Evolutionary conservation across 192 early-diverging fungal species (phyloP).

Genomic region (Gigaspora rosea): DNA sequence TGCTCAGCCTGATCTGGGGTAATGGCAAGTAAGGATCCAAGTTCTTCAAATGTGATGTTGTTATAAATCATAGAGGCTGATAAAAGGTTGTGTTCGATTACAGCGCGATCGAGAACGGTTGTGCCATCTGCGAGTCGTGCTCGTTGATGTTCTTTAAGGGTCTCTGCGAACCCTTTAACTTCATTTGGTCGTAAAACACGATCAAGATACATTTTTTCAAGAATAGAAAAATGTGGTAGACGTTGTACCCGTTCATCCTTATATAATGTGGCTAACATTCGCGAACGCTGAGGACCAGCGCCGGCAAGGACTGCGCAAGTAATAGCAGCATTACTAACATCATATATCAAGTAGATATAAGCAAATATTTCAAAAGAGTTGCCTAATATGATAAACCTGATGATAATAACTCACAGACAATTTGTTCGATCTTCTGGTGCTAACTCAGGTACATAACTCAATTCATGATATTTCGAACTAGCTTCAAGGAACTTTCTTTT

Average conservation of each 20-base stretch:
- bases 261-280: slow-evolving; percentile 85
- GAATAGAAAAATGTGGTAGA: slow-evolving; percentile 70
- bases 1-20: slow-evolving; percentile 81
- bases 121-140: slow-evolving; percentile 73
- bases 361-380: neutral
- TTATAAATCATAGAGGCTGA: slow-evolving; percentile 89
- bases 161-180: slow-evolving; percentile 75
- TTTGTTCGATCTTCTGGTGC: slow-evolving; percentile 61
- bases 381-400: neutral
- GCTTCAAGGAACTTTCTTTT: slow-evolving; percentile 87
- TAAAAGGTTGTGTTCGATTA: slow-evolving; percentile 93
- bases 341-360: neutral
- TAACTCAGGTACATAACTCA: slow-evolving; percentile 71
- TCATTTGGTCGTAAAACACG: slow-evolving; percentile 78
- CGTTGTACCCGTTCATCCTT: slow-evolving; percentile 88
- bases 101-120: slow-evolving; percentile 87
- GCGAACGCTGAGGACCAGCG: slow-evolving; percentile 86
- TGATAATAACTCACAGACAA: slow-evolving; percentile 48
- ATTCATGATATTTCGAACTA: slow-evolving; percentile 79
- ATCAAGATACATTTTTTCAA: slow-evolving; percentile 95
- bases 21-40: slow-evolving; percentile 77
- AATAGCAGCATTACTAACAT: slow-evolving; percentile 69
- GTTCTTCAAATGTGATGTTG: slow-evolving; percentile 87
- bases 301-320: slow-evolving; percentile 87
- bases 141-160: slow-evolving; percentile 76